phyloP scores from a whole-genome alignment of 1,139 yeast species.

The Hyphopichia wangnamkhiaoensis region DNA sequence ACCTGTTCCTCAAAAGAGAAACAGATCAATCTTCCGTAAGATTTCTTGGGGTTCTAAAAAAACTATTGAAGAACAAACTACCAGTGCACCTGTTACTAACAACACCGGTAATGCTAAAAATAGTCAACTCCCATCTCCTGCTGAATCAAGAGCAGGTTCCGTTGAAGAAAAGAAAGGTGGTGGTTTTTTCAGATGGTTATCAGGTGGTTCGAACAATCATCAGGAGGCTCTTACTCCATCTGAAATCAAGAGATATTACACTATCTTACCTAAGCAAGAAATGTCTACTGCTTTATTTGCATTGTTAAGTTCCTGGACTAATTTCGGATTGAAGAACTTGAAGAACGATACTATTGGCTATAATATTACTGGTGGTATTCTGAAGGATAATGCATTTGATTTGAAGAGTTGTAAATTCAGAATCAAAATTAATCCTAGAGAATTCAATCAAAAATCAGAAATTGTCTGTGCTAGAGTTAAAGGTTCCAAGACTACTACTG shows the following conservation, averaged over 20 bases:
- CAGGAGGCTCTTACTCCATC: constrained; percentile 17
- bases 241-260: constrained; percentile 40
- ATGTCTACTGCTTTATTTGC: constrained; percentile 66
- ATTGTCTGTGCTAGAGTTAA: constrained; percentile 47
- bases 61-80: constrained; percentile 21
- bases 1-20: constrained; percentile 33
- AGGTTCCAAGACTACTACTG: constrained; percentile 45
- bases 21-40: constrained; percentile 61
- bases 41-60: constrained; percentile 58
- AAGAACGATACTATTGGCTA: constrained; percentile 44
- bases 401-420: constrained; percentile 67
- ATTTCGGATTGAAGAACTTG: constrained; percentile 65
- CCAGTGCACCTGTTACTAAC: constrained; percentile 3
- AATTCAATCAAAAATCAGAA: constrained; percentile 44
- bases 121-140: constrained; percentile 41
- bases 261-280: constrained; percentile 54
- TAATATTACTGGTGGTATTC: constrained; percentile 58
- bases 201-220: constrained; percentile 24
- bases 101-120: not conserved
- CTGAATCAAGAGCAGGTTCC: constrained; percentile 32
- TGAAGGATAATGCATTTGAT: constrained; percentile 61
- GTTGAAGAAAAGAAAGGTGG: constrained; percentile 34
- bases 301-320: constrained; percentile 66
- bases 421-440: constrained; percentile 48
- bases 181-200: constrained; percentile 48